phyloP scores from a whole-genome alignment of 106 monocot species.

The Dioscorea dumetorum region DNA sequence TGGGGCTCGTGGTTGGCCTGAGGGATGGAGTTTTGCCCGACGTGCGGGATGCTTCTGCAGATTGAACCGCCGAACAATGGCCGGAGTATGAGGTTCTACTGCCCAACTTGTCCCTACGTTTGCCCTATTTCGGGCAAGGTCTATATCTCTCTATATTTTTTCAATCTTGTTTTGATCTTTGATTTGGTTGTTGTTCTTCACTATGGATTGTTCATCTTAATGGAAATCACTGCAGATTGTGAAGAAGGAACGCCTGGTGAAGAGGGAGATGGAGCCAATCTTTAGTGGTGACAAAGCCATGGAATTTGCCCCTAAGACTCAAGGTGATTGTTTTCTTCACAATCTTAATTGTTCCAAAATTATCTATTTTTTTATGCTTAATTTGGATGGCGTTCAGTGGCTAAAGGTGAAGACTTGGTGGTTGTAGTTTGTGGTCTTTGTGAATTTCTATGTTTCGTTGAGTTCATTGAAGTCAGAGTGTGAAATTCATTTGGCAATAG shows the following conservation, averaged over 20 bases:
- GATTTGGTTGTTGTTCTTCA: not conserved
- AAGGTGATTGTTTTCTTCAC: conserved; percentile 8
- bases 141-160: too few relatives aligned
- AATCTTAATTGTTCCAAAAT: too few relatives aligned
- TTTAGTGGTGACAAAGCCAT: conserved; percentile 28
- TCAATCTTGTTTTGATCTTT: not conserved
- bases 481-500: too few relatives aligned
- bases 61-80: conserved; percentile 30
- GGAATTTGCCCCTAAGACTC: conserved; percentile 20
- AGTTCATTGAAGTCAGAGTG: too few relatives aligned
- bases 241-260: conserved; percentile 20
- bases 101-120: conserved; percentile 58
- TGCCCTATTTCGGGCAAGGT: conserved; percentile 47
- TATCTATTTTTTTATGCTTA: too few relatives aligned
- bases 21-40: conserved; percentile 11
- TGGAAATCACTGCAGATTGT: conserved; percentile 21
- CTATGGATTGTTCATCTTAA: not conserved
- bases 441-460: too few relatives aligned
- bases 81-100: conserved; percentile 25
- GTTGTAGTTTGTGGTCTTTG: too few relatives aligned
- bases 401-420: too few relatives aligned
- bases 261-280: conserved; percentile 39
- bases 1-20: too few relatives aligned
- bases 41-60: conserved; percentile 51
- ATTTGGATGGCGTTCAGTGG: too few relatives aligned